These are phyloP conservation scores for Cucurbitaria berberidis DNA, from an alignment of 2,329 filamentous ascomycete genomes.

Conservation along the genomic window DNA sequence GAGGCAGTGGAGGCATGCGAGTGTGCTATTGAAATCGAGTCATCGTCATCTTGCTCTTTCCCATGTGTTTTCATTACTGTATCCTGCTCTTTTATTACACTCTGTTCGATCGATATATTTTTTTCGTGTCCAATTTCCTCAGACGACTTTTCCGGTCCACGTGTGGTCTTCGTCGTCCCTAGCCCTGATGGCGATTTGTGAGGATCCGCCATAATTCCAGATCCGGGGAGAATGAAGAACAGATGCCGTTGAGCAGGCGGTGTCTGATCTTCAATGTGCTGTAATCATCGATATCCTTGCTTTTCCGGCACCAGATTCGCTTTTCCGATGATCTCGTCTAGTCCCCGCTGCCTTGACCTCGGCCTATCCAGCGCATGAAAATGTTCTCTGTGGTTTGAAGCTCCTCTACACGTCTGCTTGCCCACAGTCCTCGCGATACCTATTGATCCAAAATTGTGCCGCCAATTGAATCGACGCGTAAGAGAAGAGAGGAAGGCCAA, in stretches of 20 bases:
- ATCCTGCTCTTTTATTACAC: conserved; percentile 4
- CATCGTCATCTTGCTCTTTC: conserved; percentile 16
- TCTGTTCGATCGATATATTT: neutral
- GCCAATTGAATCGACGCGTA: neutral
- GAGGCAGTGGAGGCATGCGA: conserved; percentile 32
- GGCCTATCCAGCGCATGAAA: neutral
- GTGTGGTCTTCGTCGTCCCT: neutral
- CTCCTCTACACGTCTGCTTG: neutral
- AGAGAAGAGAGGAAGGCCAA: neutral
- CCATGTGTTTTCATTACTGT: conserved; percentile 7
- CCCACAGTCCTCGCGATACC: neutral
- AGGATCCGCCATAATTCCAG: conserved; percentile 1
- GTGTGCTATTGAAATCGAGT: conserved; percentile 25
- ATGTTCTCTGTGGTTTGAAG: neutral
- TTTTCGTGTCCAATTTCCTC: neutral
- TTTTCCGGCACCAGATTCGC: neutral
- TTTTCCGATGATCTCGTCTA: conserved; percentile 1
- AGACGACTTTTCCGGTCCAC: neutral
- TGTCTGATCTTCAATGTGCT: neutral
- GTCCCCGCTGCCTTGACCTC: neutral
- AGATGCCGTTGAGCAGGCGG: neutral
- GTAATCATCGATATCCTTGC: neutral
- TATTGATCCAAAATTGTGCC: neutral
- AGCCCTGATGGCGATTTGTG: neutral
- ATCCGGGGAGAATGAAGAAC: neutral